Evolutionary conservation across 305 asterid species (phyloP).

Genomic region (Solanum hybrid): DNA sequence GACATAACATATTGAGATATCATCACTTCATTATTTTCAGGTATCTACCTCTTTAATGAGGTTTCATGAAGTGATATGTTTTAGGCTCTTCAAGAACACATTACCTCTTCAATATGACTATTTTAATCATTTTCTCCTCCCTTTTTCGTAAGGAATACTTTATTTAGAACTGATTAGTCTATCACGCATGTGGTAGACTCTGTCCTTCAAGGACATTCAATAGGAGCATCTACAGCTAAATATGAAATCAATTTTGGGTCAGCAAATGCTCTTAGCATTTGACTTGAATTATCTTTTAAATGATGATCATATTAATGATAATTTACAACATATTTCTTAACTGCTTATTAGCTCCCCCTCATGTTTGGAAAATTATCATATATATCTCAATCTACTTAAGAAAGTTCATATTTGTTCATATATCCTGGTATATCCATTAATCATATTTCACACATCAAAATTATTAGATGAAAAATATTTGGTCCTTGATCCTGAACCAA

Average conservation of each 20-base stretch:
- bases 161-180: not conserved
- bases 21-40: not conserved
- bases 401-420: not conserved
- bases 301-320: not conserved
- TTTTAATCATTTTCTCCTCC: not conserved
- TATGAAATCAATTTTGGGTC: not conserved
- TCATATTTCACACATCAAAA: not conserved
- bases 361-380: not conserved
- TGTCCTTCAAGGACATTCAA: not conserved
- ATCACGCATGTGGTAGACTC: not conserved
- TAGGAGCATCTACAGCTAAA: not conserved
- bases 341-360: not conserved
- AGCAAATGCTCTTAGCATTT: not conserved
- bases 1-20: not conserved
- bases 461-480: too few species aligned
- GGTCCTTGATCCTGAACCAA: not conserved
- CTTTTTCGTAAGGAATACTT: not conserved
- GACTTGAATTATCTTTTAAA: not conserved
- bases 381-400: not conserved
- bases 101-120: not conserved
- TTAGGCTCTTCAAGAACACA: not conserved
- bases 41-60: not conserved
- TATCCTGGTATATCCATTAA: not conserved
- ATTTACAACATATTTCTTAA: too few species aligned
- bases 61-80: not conserved